A percentile compares a stretch with the other conserved stretches of the same genome.
phyloP scores from a whole-genome alignment of 192 early-diverging fungal species.

The Gryganskiella cystojenkinii region DNA sequence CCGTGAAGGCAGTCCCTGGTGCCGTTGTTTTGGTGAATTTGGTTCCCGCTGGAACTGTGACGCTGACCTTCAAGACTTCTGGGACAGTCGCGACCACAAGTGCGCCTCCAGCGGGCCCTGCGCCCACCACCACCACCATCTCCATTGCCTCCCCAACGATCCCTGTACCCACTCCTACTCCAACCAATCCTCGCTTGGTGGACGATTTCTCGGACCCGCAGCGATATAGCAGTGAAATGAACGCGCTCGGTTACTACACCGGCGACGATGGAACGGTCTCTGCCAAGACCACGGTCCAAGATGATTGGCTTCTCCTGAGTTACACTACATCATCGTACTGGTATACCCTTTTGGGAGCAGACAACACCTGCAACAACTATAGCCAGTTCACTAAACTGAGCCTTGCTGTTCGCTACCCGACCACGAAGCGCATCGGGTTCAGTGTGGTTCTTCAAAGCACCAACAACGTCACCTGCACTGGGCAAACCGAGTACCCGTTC shows the following conservation, averaged over 20 bases:
- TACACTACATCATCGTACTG: slow-evolving; percentile 8
- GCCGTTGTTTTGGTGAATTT: slow-evolving; percentile 20
- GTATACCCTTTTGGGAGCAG: slow-evolving; percentile 17
- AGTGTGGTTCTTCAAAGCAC: slow-evolving; percentile 7
- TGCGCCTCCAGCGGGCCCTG: slow-evolving; percentile 10
- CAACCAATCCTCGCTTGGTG: neutral
- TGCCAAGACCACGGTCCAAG: slow-evolving; percentile 9
- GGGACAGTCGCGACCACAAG: slow-evolving; percentile 1
- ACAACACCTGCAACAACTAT: slow-evolving; percentile 23
- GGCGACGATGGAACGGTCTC: slow-evolving; percentile 21
- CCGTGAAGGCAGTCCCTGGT: slow-evolving; percentile 12
- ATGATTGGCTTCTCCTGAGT: slow-evolving; percentile 18
- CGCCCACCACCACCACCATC: slow-evolving; percentile 16
- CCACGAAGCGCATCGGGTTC: slow-evolving; percentile 8
- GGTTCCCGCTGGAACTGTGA: slow-evolving; percentile 18
- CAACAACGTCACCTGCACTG: too few relatives aligned
- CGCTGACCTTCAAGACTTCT: slow-evolving; percentile 16
- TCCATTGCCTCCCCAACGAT: slow-evolving; percentile 5
- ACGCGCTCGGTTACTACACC: slow-evolving; percentile 7
- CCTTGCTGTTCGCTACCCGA: slow-evolving; percentile 29
- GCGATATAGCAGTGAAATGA: slow-evolving; percentile 21
- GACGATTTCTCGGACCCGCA: slow-evolving; percentile 25
- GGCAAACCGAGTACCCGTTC: too few relatives aligned
- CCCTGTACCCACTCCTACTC: slow-evolving; percentile 15
- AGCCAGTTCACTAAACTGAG: slow-evolving; percentile 13